These are phyloP conservation scores for Cadophora sp. DNA, from an alignment of 2,329 filamentous ascomycete genomes.

Conservation along the genomic window DNA sequence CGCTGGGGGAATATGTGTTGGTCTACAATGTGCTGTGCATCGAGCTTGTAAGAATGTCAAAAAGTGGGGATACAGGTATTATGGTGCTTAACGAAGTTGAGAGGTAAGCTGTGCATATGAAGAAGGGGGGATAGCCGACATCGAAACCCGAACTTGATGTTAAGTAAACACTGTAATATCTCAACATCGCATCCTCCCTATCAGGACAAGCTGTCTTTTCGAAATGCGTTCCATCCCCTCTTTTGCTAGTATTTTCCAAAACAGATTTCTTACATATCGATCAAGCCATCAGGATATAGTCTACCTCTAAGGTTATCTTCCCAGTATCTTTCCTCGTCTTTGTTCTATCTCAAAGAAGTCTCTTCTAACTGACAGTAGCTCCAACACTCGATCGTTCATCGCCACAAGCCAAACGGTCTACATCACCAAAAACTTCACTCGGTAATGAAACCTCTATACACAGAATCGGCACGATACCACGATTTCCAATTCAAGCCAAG, in stretches of 20 bases:
- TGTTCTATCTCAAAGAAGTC: too few relatives aligned
- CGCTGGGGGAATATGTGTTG: too few relatives aligned
- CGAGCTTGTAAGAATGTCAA: not conserved
- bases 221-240: not conserved
- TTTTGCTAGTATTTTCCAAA: not conserved
- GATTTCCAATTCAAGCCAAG: slow-evolving; percentile 20
- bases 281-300: not conserved
- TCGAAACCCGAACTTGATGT: not conserved
- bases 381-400: not conserved
- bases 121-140: not conserved
- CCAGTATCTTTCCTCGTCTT: not conserved
- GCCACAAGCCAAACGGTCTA: slow-evolving; percentile 23
- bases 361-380: not conserved
- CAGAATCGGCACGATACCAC: slow-evolving; percentile 25
- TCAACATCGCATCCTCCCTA: not conserved
- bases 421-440: slow-evolving; percentile 23
- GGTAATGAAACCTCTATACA: slow-evolving; percentile 28
- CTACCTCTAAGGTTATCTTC: not conserved
- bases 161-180: not conserved
- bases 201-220: not conserved
- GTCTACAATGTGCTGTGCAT: too few relatives aligned
- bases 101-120: not conserved
- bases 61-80: not conserved
- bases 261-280: not conserved
- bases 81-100: not conserved